Conservation (phyloP, 345 rosid species). For the Populus euphratica region DNA sequence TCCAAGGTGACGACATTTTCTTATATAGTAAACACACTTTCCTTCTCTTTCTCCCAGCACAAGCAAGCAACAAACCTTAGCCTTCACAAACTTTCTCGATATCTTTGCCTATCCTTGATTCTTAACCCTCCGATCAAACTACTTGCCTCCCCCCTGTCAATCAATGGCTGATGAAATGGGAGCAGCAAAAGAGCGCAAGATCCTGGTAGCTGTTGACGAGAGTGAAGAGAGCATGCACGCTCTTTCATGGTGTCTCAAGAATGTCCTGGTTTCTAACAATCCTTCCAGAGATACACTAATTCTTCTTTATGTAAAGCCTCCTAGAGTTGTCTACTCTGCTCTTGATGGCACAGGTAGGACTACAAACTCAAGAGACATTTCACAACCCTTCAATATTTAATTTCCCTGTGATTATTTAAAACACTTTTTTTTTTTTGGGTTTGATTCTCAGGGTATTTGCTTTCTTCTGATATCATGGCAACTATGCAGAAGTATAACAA, state of each 20-base stretch:
- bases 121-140: neutral
- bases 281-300: constrained; percentile 40
- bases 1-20: neutral
- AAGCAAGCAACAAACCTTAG: neutral
- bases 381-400: no score
- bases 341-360: constrained; percentile 48
- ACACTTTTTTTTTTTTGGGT: neutral
- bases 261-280: constrained; percentile 26
- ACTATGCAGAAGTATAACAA: constrained; percentile 44
- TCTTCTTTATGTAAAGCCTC: constrained; percentile 50
- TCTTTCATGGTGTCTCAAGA: constrained; percentile 54
- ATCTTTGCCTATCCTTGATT: neutral
- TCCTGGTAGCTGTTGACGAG: constrained; percentile 59
- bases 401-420: neutral
- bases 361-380: no score
- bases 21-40: neutral
- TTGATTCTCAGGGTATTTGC: constrained; percentile 43
- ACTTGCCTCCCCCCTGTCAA: neutral
- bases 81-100: neutral
- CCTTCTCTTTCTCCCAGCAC: neutral
- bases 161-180: constrained; percentile 4
- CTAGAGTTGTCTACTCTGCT: constrained; percentile 30
- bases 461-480: constrained; percentile 47
- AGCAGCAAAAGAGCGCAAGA: constrained; percentile 27
- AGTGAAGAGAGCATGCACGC: constrained; percentile 65